Percentiles rank a stretch among this genome's conserved stretches.
These are phyloP conservation scores for Blastomyces gilchristii DNA, from an alignment of 2,329 filamentous ascomycete genomes.

Conservation along the genomic window DNA sequence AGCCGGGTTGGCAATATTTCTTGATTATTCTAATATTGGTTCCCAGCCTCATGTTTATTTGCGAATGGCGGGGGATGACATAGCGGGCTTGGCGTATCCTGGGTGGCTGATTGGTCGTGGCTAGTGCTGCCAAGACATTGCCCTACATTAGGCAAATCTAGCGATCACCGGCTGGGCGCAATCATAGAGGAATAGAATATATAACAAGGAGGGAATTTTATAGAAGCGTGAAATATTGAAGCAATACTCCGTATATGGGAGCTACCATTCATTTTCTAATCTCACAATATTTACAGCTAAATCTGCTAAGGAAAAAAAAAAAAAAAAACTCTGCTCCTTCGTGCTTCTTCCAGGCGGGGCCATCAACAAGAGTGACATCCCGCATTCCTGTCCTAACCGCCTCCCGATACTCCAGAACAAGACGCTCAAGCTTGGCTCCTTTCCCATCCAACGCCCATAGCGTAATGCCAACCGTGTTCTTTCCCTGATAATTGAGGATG, in stretches of 20 bases:
- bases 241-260: background rate
- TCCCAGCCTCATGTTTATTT: slow-evolving; percentile 10
- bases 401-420: slow-evolving; percentile 42
- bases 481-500: slow-evolving; percentile 58
- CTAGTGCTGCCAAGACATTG: slow-evolving; percentile 1
- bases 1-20: background rate
- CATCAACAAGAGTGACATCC: slow-evolving; percentile 38
- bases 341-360: slow-evolving; percentile 40
- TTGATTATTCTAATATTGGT: background rate
- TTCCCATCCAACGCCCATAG: slow-evolving; percentile 55
- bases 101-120: slow-evolving; percentile 6
- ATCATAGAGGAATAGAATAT: background rate
- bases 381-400: slow-evolving; percentile 44
- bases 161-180: no score
- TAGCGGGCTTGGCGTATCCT: slow-evolving; percentile 8
- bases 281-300: background rate
- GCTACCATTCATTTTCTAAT: background rate
- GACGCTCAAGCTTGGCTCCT: slow-evolving; percentile 47
- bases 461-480: slow-evolving; percentile 58
- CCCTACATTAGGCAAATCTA: background rate
- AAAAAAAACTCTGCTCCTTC: slow-evolving; percentile 26
- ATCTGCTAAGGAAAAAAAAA: background rate
- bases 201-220: background rate
- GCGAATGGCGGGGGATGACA: slow-evolving; percentile 14
- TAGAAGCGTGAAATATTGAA: background rate